Percentiles rank a stretch among this genome's conserved stretches.
phyloP scores from a whole-genome alignment of 2,329 filamentous ascomycete genomes.

The Salinomyces thailandicus region DNA sequence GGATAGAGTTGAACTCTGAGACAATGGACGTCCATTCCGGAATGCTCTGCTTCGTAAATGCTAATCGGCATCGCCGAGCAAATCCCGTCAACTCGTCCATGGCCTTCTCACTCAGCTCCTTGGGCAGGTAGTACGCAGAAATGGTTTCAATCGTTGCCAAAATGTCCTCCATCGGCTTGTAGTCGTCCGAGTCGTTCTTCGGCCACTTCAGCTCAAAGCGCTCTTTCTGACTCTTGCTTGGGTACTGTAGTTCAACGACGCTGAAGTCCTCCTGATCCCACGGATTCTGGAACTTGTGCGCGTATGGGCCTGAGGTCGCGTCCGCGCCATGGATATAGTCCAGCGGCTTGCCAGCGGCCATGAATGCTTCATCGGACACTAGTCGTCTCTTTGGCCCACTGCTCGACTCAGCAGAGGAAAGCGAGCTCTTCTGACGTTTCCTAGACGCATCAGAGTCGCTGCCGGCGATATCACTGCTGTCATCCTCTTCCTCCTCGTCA shows the following conservation, averaged over 20 bases:
- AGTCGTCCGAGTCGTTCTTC: slow-evolving; percentile 57
- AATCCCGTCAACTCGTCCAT: slow-evolving; percentile 63
- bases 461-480: slow-evolving; percentile 21
- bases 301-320: slow-evolving; percentile 30
- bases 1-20: slow-evolving; percentile 62
- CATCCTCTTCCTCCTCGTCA: slow-evolving; percentile 23
- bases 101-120: slow-evolving; percentile 56
- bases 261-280: slow-evolving; percentile 33
- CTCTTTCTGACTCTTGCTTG: slow-evolving; percentile 44
- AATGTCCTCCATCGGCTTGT: slow-evolving; percentile 51
- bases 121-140: slow-evolving; percentile 66
- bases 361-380: slow-evolving; percentile 14
- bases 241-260: slow-evolving; percentile 63
- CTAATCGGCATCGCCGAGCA: slow-evolving; percentile 65
- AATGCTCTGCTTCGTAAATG: slow-evolving; percentile 53
- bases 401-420: slow-evolving; percentile 22
- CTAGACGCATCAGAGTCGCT: slow-evolving; percentile 26
- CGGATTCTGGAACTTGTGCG: slow-evolving; percentile 39
- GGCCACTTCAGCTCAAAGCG: slow-evolving; percentile 66
- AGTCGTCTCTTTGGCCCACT: slow-evolving; percentile 15
- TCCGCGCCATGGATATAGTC: slow-evolving; percentile 32
- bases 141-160: slow-evolving; percentile 48
- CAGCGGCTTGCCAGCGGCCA: slow-evolving; percentile 18
- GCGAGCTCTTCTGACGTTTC: slow-evolving; percentile 28
- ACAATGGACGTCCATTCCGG: slow-evolving; percentile 63